phyloP scores from a whole-genome alignment of 805 yeast species.

The Debaryomyces hansenii region DNA sequence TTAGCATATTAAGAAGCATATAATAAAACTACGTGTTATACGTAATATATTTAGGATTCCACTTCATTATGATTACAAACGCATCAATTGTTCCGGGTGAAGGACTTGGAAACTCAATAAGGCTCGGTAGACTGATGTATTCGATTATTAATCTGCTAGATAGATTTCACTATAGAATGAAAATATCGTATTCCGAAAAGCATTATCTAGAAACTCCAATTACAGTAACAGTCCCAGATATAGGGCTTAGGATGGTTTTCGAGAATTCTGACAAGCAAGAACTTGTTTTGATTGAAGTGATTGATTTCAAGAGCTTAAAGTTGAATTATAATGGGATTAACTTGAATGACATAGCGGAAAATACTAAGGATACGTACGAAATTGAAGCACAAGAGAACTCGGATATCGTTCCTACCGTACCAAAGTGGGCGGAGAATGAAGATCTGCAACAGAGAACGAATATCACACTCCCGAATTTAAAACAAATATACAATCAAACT shows the following conservation, averaged over 20 bases:
- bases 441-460: not conserved
- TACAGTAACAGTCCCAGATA: conserved; percentile 24
- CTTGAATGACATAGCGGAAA: conserved; percentile 25
- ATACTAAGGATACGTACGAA: not conserved
- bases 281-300: conserved; percentile 30
- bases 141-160: conserved; percentile 23
- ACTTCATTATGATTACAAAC: conserved; percentile 10
- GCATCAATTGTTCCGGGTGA: conserved; percentile 31
- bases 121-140: conserved; percentile 31
- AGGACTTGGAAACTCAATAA: conserved; percentile 30
- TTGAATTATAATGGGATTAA: conserved; percentile 32
- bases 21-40: too few species aligned
- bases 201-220: conserved; percentile 34
- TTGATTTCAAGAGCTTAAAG: conserved; percentile 18
- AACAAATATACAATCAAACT: conserved; percentile 50
- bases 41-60: too few species aligned
- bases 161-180: conserved; percentile 25
- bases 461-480: conserved; percentile 23
- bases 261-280: conserved; percentile 22
- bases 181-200: conserved; percentile 28
- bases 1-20: too few species aligned
- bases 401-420: not conserved
- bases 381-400: not conserved
- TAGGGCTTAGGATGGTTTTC: conserved; percentile 28
- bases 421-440: not conserved